These are phyloP conservation scores for Phytophthora podocarpi DNA, from an alignment of 352 stramenopile genomes.

Conservation along the genomic window DNA sequence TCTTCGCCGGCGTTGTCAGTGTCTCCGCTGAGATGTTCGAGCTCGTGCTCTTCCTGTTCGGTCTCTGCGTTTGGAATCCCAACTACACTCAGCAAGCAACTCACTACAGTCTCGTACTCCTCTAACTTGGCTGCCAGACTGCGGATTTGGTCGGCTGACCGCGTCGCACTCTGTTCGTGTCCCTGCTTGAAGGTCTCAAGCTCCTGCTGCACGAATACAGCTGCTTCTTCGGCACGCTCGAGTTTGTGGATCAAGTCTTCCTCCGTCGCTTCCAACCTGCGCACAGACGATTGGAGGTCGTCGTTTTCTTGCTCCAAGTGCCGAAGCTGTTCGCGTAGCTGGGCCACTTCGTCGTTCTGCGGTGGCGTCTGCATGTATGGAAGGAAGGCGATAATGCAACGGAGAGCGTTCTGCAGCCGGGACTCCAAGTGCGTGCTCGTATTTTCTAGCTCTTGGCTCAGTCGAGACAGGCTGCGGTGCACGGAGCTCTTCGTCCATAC, in stretches of 20 bases:
- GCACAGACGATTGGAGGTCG: constrained; percentile 62
- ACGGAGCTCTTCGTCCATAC: too few species aligned
- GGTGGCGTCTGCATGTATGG: constrained; percentile 20
- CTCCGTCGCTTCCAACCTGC: constrained; percentile 68
- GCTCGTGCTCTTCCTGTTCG: background rate
- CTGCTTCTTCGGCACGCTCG: constrained; percentile 71
- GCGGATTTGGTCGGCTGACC: background rate
- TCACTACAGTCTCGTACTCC: constrained; percentile 12
- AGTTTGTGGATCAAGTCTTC: constrained; percentile 63
- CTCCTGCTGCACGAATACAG: constrained; percentile 7
- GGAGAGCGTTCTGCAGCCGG: too few species aligned
- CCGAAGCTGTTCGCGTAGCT: constrained; percentile 43
- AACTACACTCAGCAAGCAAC: background rate
- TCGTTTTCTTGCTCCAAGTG: constrained; percentile 66
- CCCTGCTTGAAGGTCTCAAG: constrained; percentile 4
- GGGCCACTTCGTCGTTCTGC: constrained; percentile 36
- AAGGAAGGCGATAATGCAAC: too few species aligned
- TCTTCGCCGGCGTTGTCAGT: background rate
- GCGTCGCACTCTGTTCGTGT: background rate
- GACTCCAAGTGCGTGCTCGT: too few species aligned
- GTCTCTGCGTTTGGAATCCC: background rate
- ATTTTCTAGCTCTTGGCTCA: too few species aligned
- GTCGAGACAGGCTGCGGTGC: too few species aligned
- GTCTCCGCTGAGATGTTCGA: background rate
- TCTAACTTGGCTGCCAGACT: constrained; percentile 6